A percentile compares a stretch with the other conserved stretches of the same genome.
These are phyloP conservation scores for Dovyalis caffra DNA, from an alignment of 345 rosid genomes.

Conservation along the genomic window DNA sequence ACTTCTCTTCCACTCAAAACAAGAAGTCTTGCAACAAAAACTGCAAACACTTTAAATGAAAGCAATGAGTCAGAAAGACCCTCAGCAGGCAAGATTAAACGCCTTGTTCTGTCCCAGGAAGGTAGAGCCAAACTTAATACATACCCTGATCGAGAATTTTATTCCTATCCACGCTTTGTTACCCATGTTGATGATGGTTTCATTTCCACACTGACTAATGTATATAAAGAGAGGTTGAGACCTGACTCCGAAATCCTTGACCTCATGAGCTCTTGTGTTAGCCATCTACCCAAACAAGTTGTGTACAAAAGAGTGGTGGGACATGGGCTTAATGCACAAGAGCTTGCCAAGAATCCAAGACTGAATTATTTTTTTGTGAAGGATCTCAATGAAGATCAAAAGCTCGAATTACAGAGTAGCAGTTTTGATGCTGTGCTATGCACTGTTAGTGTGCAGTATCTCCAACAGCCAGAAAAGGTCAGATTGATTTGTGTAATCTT, in stretches of 20 bases:
- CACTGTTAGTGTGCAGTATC: conserved; percentile 81
- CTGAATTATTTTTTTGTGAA: conserved; percentile 61
- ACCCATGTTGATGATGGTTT: conserved; percentile 80
- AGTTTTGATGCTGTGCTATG: conserved; percentile 78
- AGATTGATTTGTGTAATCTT: neutral
- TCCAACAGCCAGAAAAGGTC: conserved; percentile 89
- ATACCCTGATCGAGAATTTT: conserved; percentile 65
- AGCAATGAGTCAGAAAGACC: conserved; percentile 36
- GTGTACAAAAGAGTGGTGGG: conserved; percentile 74
- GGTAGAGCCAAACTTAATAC: conserved; percentile 62
- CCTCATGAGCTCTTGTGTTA: conserved; percentile 92
- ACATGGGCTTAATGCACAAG: conserved; percentile 91
- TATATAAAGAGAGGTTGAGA: conserved; percentile 56
- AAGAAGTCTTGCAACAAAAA: conserved; percentile 24
- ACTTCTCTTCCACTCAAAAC: conserved; percentile 22
- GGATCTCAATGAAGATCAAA: conserved; percentile 65
- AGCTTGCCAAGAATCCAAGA: conserved; percentile 72
- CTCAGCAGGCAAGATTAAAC: conserved; percentile 60
- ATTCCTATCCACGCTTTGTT: conserved; percentile 72
- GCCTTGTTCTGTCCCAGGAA: conserved; percentile 61
- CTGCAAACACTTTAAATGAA: conserved; percentile 29
- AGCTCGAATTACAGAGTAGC: conserved; percentile 46
- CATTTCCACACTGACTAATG: conserved; percentile 60
- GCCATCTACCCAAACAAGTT: conserved; percentile 74
- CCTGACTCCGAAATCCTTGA: conserved; percentile 73